Conservation (phyloP, 1,284 basidiomycete genomes). For the Termitomyces sp. region DNA sequence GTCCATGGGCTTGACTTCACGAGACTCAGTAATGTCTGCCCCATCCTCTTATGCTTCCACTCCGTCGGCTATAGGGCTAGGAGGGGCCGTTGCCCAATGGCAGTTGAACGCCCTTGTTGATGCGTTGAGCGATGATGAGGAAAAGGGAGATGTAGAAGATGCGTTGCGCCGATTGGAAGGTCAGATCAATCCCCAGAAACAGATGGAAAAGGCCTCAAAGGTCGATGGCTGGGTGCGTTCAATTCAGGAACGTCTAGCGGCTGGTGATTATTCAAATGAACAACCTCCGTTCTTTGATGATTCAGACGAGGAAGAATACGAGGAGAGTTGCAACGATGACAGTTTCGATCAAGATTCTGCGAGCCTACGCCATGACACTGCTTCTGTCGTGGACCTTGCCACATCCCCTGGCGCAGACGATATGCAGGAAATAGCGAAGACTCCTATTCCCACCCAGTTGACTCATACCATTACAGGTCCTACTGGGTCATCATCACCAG, state of each 20-base stretch:
- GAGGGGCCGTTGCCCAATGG: conserved; percentile 66
- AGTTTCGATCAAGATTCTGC: conserved; percentile 23
- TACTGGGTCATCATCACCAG: conserved; percentile 25
- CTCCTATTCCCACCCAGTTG: conserved; percentile 30
- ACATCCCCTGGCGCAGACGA: conserved; percentile 8
- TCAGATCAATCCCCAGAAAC: conserved; percentile 68
- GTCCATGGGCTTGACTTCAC: conserved; percentile 66
- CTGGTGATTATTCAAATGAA: conserved; percentile 56
- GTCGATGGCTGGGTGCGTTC: conserved; percentile 79
- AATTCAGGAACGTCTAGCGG: conserved; percentile 59
- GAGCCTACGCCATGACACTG: conserved; percentile 11
- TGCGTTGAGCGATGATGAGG: conserved; percentile 70
- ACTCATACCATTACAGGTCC: conserved; percentile 22
- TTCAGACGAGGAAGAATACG: conserved; percentile 41
- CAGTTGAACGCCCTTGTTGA: conserved; percentile 76
- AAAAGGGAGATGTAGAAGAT: conserved; percentile 73
- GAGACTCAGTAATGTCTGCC: conserved; percentile 47
- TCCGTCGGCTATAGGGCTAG: conserved; percentile 38
- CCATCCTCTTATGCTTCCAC: conserved; percentile 35
- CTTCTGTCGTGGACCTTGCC: conserved; percentile 12
- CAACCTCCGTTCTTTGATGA: conserved; percentile 45
- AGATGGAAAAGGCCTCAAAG: conserved; percentile 66
- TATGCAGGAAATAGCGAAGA: conserved; percentile 18
- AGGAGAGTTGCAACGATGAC: conserved; percentile 24
- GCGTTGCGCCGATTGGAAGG: conserved; percentile 78